A percentile compares a stretch with the other conserved stretches of the same genome.
Conservation (phyloP, 2,329 filamentous ascomycete genomes). For the Penicillium sp. region DNA sequence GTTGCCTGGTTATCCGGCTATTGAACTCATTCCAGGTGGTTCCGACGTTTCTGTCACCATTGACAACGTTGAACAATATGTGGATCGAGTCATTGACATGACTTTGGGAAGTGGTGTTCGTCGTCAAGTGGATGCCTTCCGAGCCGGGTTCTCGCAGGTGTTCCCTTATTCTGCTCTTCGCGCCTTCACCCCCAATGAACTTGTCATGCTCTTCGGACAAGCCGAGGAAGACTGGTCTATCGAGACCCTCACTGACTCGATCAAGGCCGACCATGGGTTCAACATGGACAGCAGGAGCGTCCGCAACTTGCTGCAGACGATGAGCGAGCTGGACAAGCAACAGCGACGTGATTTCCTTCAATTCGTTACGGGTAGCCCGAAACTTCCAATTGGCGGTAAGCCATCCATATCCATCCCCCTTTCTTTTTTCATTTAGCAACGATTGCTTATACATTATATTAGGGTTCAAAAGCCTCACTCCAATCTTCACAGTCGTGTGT, state of each 20-base stretch:
- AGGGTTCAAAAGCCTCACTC: constrained; percentile 96
- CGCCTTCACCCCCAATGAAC: constrained; percentile 89
- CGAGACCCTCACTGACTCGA: constrained; percentile 94
- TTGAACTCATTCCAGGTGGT: constrained; percentile 75
- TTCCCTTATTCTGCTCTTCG: constrained; percentile 91
- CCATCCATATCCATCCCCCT: neutral
- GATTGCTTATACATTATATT: constrained; percentile 6
- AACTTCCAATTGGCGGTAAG: constrained; percentile 94
- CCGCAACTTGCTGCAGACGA: constrained; percentile 83
- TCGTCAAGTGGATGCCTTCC: constrained; percentile 85
- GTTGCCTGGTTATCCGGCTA: constrained; percentile 79
- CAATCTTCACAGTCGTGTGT: constrained; percentile 98
- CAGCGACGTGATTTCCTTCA: constrained; percentile 91
- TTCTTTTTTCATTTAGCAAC: neutral
- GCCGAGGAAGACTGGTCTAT: constrained; percentile 96
- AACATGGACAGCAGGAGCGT: constrained; percentile 98
- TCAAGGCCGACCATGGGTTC: constrained; percentile 97
- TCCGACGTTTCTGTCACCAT: constrained; percentile 72
- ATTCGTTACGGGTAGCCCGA: constrained; percentile 96
- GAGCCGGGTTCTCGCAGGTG: constrained; percentile 84
- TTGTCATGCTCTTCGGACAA: constrained; percentile 89
- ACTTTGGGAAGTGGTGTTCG: constrained; percentile 85
- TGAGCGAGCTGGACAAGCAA: constrained; percentile 73
- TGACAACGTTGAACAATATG: constrained; percentile 82
- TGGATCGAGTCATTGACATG: constrained; percentile 85